Evolutionary conservation across 352 stramenopile species (phyloP).

Genomic region (Pseudoperonospora humuli): DNA sequence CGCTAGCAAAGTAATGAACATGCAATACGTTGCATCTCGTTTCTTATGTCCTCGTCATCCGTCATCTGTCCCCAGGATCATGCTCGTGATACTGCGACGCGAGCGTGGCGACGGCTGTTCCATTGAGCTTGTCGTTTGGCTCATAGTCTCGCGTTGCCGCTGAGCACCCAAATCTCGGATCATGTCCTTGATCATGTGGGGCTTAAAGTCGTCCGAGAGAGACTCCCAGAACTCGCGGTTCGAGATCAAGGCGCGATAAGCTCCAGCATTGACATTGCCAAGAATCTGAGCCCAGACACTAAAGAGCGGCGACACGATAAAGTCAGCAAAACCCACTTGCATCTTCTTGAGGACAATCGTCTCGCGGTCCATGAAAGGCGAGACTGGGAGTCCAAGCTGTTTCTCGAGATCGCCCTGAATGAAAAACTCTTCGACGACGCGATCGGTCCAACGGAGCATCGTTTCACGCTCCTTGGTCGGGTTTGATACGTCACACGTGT

Average conservation of each 20-base stretch:
- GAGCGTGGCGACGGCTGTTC: conserved; percentile 28
- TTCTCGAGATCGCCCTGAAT: conserved; percentile 94
- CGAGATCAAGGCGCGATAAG: conserved; percentile 57
- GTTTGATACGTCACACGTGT: conserved; percentile 93
- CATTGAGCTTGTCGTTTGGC: conserved; percentile 24
- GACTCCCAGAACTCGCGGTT: conserved; percentile 83
- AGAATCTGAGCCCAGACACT: conserved; percentile 82
- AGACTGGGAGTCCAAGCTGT: conserved; percentile 77
- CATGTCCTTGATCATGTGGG: conserved; percentile 75
- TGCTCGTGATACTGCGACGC: conserved; percentile 31
- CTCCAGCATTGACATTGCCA: conserved; percentile 47
- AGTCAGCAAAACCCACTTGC: conserved; percentile 93
- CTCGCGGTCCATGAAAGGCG: conserved; percentile 90
- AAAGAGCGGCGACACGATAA: conserved; percentile 87
- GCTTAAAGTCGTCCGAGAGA: conserved; percentile 78
- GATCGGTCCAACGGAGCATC: conserved; percentile 90
- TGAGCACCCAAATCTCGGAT: conserved; percentile 42
- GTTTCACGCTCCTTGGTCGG: conserved; percentile 82
- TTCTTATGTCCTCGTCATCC: conserved; percentile 14
- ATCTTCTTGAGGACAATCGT: conserved; percentile 89
- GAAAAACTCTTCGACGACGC: conserved; percentile 94
- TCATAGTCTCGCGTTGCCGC: conserved; percentile 28
- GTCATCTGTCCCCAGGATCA: conserved; percentile 46
- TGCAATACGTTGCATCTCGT: background rate
- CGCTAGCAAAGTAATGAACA: too few species aligned